Percentiles rank a stretch among this genome's conserved stretches.
Conservation (phyloP, 768 basidiomycete species). For the Leccinum uliginosum region DNA sequence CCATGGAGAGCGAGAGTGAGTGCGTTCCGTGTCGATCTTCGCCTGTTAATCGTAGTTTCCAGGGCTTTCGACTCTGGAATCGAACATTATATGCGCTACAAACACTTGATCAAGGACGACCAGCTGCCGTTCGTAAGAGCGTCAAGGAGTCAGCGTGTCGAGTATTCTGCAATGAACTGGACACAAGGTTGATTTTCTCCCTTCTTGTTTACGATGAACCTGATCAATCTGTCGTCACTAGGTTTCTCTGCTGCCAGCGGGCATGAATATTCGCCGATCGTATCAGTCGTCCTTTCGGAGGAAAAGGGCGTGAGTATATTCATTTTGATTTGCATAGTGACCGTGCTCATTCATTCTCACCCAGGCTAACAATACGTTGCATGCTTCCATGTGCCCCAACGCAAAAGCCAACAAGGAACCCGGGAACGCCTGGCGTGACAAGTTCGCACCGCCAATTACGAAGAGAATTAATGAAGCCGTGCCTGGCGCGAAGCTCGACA, state of each 20-base stretch:
- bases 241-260: constrained; percentile 58
- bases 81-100: constrained; percentile 52
- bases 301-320: constrained; percentile 39
- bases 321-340: not conserved
- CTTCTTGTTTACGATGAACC: not conserved
- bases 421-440: constrained; percentile 48
- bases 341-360: not conserved
- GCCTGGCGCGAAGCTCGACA: constrained; percentile 56
- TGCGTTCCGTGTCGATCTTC: not conserved
- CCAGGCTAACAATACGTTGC: constrained; percentile 63
- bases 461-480: constrained; percentile 55
- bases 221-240: constrained; percentile 25
- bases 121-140: constrained; percentile 53
- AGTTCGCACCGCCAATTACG: constrained; percentile 53
- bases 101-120: constrained; percentile 37
- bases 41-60: not conserved
- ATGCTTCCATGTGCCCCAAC: constrained; percentile 61
- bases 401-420: constrained; percentile 42
- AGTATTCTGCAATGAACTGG: constrained; percentile 73
- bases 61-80: constrained; percentile 52
- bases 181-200: constrained; percentile 40
- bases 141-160: constrained; percentile 52
- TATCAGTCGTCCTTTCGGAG: constrained; percentile 52
- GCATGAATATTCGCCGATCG: constrained; percentile 38
- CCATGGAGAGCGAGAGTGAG: constrained; percentile 64